These are phyloP conservation scores for Gracilaria domingensis DNA, from an alignment of 23 red algal genomes.

Conservation along the genomic window DNA sequence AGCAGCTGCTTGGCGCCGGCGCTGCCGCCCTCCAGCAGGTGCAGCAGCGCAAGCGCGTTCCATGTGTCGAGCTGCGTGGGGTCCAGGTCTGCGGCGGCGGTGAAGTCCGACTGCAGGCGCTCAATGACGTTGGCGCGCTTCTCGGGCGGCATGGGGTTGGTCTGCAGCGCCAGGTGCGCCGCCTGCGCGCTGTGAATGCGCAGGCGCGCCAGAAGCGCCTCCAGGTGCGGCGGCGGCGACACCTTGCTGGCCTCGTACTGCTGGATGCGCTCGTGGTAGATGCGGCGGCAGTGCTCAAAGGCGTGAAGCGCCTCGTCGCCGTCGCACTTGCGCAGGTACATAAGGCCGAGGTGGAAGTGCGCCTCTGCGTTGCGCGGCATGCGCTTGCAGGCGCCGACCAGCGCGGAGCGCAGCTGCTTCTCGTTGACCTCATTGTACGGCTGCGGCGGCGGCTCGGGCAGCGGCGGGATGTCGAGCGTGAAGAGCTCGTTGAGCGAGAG, in stretches of 20 bases:
- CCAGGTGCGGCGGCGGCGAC: conserved; percentile 23
- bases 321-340: conserved; percentile 65
- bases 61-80: conserved; percentile 64
- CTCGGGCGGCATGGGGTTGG: conserved; percentile 27
- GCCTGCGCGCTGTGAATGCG: conserved; percentile 73
- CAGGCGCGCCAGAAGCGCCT: conserved; percentile 31
- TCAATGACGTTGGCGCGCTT: conserved; percentile 48
- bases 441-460: conserved; percentile 40
- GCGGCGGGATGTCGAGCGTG: conserved; percentile 36
- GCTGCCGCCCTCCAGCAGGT: conserved; percentile 70
- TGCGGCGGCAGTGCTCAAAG: conserved; percentile 59
- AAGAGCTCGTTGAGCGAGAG: conserved; percentile 17
- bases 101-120: conserved; percentile 42
- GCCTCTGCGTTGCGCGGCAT: conserved; percentile 81
- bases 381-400: conserved; percentile 79
- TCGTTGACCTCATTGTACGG: conserved; percentile 71
- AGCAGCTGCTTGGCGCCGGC: conserved; percentile 50
- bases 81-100: conserved; percentile 24
- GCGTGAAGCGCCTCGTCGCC: conserved; percentile 57
- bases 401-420: conserved; percentile 78
- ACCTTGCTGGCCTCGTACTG: conserved; percentile 14
- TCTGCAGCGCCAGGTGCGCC: conserved; percentile 57
- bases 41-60: conserved; percentile 82
- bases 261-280: conserved; percentile 45
- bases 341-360: conserved; percentile 80